Percentiles rank a stretch among this genome's conserved stretches.
Conservation (phyloP, 768 basidiomycete species). For the Tulasnella calospora region DNA sequence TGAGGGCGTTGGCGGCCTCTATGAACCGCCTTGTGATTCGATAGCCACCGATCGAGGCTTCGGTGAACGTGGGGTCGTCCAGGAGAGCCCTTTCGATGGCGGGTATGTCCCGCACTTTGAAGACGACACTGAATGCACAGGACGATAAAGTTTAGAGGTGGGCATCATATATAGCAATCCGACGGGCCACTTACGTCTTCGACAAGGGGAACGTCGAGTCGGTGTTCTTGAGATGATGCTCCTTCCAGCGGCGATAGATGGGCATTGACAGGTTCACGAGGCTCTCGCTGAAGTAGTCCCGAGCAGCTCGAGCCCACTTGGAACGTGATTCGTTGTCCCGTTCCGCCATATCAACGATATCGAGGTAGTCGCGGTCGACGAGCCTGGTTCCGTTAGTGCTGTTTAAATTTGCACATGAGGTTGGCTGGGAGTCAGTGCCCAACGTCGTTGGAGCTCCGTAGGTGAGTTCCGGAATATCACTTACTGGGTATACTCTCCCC, state of each 20-base stretch:
- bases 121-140: neutral
- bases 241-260: neutral
- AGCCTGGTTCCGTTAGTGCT: neutral
- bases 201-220: neutral
- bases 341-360: neutral
- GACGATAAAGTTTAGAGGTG: no score
- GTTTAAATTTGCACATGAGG: no score
- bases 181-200: neutral
- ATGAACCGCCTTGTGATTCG: constrained; percentile 6
- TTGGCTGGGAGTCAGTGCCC: no score
- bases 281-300: neutral
- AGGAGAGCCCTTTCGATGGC: neutral
- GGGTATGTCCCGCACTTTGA: neutral
- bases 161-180: no score
- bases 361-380: neutral
- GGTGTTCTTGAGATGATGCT: neutral
- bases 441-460: no score
- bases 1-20: neutral
- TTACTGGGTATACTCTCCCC: neutral
- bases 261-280: neutral
- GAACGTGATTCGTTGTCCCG: neutral
- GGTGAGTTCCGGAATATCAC: neutral
- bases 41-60: neutral
- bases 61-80: neutral
- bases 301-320: neutral